Evolutionary conservation across 768 basidiomycete genomes (phyloP).

Genomic region (Filobasidium floriforme): DNA sequence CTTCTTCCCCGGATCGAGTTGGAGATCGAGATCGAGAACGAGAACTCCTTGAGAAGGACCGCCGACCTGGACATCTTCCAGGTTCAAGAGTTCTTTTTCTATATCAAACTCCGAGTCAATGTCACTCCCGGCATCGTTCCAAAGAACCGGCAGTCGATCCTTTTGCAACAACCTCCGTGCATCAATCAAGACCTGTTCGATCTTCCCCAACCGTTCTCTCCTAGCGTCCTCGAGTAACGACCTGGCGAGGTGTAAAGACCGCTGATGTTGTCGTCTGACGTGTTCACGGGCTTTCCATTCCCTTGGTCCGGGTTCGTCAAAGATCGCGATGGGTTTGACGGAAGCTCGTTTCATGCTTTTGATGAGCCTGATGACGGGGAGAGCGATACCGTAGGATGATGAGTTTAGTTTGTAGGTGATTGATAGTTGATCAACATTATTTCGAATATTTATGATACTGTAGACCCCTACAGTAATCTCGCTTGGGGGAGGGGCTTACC

Average conservation of each 20-base stretch:
- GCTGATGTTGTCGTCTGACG: constrained; percentile 20
- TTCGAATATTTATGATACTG: too few species aligned
- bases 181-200: constrained; percentile 27
- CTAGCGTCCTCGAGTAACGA: constrained; percentile 31
- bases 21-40: too few species aligned
- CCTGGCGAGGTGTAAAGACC: constrained; percentile 28
- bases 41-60: too few species aligned
- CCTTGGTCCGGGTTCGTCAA: constrained; percentile 37
- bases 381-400: too few species aligned
- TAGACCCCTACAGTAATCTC: too few species aligned
- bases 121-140: too few species aligned
- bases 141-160: not conserved
- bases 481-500: constrained; percentile 36
- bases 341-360: constrained; percentile 30
- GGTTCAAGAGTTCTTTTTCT: not conserved
- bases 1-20: not conserved
- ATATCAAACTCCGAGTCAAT: not conserved
- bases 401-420: too few species aligned
- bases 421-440: not conserved
- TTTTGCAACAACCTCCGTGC: not conserved
- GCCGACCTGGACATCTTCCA: not conserved
- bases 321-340: constrained; percentile 39
- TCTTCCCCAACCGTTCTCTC: constrained; percentile 24
- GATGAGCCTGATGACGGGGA: constrained; percentile 30
- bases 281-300: constrained; percentile 42